Evolutionary conservation across 805 yeast genomes (phyloP).

Genomic region (Groenewaldozyma salmanticensis): DNA sequence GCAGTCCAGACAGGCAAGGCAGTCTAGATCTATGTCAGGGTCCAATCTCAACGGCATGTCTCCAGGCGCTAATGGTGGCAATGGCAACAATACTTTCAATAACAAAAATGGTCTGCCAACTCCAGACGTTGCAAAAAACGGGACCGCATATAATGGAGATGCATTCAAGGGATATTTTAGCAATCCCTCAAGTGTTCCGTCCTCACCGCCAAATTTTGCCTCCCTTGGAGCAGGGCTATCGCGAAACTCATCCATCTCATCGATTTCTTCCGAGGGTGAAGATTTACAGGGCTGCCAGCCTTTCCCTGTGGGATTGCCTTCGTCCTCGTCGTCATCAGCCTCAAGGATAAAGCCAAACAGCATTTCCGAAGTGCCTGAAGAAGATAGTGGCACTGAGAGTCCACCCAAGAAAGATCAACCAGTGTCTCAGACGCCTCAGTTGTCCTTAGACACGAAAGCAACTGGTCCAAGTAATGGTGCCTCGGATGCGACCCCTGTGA

Average conservation of each 20-base stretch:
- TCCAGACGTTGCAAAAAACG: too few species aligned
- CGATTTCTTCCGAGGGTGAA: slow-evolving; percentile 3
- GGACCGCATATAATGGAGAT: too few species aligned
- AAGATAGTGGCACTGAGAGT: not conserved
- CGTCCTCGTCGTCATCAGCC: too few species aligned
- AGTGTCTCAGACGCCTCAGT: slow-evolving; percentile 10
- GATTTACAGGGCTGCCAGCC: too few species aligned
- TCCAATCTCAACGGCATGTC: slow-evolving; percentile 16
- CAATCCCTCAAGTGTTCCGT: not conserved
- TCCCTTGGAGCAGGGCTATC: slow-evolving; percentile 3
- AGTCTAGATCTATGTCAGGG: slow-evolving; percentile 32
- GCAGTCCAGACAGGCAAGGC: slow-evolving; percentile 46
- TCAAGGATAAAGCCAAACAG: not conserved
- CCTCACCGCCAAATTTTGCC: not conserved
- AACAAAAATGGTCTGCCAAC: not conserved
- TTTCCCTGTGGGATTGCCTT: not conserved
- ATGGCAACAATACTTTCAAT: not conserved
- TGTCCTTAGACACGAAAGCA: slow-evolving; percentile 11
- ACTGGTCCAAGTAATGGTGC: not conserved
- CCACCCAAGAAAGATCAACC: too few species aligned
- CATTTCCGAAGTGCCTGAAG: not conserved
- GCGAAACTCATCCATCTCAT: slow-evolving; percentile 10
- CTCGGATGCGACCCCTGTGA: slow-evolving; percentile 7
- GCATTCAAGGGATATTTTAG: not conserved
- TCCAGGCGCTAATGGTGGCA: not conserved